phyloP scores from a whole-genome alignment of 495 filamentous ascomycete genomes.

The Aspergillus ostianus region DNA sequence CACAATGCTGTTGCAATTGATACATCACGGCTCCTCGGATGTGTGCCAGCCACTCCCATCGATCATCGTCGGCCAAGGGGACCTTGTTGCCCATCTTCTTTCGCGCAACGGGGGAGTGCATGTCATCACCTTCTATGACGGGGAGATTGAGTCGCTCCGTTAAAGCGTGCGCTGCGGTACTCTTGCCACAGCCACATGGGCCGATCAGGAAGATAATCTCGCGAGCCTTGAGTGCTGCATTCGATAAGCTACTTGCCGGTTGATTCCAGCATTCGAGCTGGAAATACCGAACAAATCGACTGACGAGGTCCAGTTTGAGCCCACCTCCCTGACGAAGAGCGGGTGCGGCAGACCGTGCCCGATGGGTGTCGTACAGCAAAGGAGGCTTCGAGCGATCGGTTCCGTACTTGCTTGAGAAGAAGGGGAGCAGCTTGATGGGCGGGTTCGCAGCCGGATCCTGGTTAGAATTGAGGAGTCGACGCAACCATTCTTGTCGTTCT shows the following conservation, averaged over 20 bases:
- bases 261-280: slow-evolving; percentile 18
- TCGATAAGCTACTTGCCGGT: not conserved
- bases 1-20: slow-evolving; percentile 14
- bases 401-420: slow-evolving; percentile 44
- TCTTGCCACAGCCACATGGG: slow-evolving; percentile 26
- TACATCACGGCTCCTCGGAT: slow-evolving; percentile 29
- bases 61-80: slow-evolving; percentile 21
- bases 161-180: slow-evolving; percentile 18
- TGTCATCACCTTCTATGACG: slow-evolving; percentile 24
- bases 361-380: slow-evolving; percentile 27
- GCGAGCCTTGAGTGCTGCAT: not conserved
- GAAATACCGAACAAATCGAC: slow-evolving; percentile 21
- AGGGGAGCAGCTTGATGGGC: slow-evolving; percentile 48
- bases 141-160: slow-evolving; percentile 14
- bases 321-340: slow-evolving; percentile 16
- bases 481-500: slow-evolving; percentile 44
- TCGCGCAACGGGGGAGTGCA: slow-evolving; percentile 23
- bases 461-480: slow-evolving; percentile 36
- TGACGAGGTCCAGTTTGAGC: slow-evolving; percentile 11
- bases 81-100: slow-evolving; percentile 22
- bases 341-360: slow-evolving; percentile 18
- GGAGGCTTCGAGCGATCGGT: slow-evolving; percentile 24
- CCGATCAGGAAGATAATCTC: slow-evolving; percentile 26
- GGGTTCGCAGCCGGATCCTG: slow-evolving; percentile 39
- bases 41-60: slow-evolving; percentile 29